These are phyloP conservation scores for Ceratobasidium sp. DNA, from an alignment of 1,284 basidiomycete genomes.

Conservation along the genomic window DNA sequence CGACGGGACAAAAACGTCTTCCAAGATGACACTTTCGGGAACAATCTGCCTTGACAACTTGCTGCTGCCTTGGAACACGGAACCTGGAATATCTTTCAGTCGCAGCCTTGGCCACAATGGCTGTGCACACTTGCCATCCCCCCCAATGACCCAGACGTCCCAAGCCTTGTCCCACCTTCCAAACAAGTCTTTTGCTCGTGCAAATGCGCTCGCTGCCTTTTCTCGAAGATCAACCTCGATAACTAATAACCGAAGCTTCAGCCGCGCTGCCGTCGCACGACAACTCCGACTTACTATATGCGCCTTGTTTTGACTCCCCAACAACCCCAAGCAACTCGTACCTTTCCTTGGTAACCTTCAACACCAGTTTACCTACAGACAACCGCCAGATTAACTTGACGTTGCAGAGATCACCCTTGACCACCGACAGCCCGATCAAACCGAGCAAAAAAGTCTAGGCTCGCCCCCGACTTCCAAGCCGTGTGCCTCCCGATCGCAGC, in stretches of 20 bases:
- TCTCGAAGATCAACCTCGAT: slow-evolving; percentile 27
- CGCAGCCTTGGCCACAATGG: background rate
- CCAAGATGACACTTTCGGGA: slow-evolving; percentile 15
- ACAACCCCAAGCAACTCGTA: slow-evolving; percentile 24
- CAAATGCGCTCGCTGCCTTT: slow-evolving; percentile 2
- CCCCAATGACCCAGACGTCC: slow-evolving; percentile 17
- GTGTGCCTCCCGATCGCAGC: slow-evolving; percentile 18
- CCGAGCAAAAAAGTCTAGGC: slow-evolving; percentile 16
- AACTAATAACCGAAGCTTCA: background rate
- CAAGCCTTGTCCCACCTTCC: slow-evolving; percentile 32
- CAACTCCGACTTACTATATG: slow-evolving; percentile 15
- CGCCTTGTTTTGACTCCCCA: slow-evolving; percentile 2
- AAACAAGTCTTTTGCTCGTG: slow-evolving; percentile 13
- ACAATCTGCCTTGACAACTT: background rate
- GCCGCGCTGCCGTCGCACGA: background rate
- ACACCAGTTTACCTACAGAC: slow-evolving; percentile 11
- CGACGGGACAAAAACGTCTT: slow-evolving; percentile 19
- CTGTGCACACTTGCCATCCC: background rate
- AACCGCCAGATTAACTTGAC: background rate
- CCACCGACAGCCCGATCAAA: slow-evolving; percentile 32
- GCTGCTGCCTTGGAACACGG: background rate
- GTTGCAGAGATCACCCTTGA: background rate
- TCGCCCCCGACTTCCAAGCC: background rate
- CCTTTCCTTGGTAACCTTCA: slow-evolving; percentile 6
- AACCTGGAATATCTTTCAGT: background rate